These are phyloP conservation scores for Vicia villosa DNA, from an alignment of 306 rosid genomes.

Conservation along the genomic window DNA sequence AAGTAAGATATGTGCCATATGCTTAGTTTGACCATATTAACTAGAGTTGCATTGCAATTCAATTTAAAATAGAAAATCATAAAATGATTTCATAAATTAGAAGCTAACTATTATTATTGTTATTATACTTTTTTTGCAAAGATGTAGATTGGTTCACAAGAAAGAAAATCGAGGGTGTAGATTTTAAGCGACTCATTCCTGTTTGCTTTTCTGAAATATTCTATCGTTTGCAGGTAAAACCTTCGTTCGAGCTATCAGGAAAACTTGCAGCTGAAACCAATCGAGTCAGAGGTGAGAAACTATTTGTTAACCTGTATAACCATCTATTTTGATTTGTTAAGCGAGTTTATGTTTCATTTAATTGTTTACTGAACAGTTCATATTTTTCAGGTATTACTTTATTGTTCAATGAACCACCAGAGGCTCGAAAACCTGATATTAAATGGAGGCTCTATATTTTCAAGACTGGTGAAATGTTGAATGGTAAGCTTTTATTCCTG, in stretches of 20 bases:
- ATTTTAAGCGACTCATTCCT: conserved; percentile 18
- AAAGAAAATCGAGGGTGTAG: not conserved
- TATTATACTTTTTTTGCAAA: not conserved
- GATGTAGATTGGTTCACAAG: not conserved
- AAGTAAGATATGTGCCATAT: not conserved
- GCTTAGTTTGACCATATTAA: not conserved
- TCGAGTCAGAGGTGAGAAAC: conserved; percentile 75
- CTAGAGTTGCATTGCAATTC: conserved; percentile 25
- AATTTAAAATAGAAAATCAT: conserved; percentile 2
- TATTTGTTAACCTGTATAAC: not conserved
- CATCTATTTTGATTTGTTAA: conserved; percentile 26
- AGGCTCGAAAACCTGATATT: conserved; percentile 78
- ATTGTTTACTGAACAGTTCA: conserved; percentile 24
- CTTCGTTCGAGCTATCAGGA: conserved; percentile 97
- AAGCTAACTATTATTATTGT: conserved; percentile 1
- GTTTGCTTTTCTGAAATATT: conserved; percentile 32
- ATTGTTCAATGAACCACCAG: conserved; percentile 80
- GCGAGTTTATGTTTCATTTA: conserved; percentile 14
- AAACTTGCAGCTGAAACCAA: conserved; percentile 97
- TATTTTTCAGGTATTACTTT: conserved; percentile 73
- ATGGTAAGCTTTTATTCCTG: conserved; percentile 57
- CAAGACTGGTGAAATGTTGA: conserved; percentile 90
- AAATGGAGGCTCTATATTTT: conserved; percentile 98
- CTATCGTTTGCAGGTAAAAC: conserved; percentile 70
- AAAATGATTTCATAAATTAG: conserved; percentile 17